Conservation (phyloP, 306 rosid genomes). For the Trichosanthes cucumerina region DNA sequence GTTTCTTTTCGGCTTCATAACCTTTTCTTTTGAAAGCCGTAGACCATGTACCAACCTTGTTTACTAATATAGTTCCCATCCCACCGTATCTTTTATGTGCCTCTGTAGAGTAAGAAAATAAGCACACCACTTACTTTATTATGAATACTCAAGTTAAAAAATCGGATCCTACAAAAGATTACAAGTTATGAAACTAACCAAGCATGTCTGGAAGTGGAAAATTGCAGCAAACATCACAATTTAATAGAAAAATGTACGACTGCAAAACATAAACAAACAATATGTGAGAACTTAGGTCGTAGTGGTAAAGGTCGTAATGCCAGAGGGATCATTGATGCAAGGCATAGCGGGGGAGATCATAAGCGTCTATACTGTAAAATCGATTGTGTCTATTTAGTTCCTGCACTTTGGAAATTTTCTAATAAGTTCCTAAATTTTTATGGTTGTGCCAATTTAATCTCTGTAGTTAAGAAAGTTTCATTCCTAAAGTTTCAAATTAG, state of each 20-base stretch:
- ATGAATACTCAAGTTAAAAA: background rate
- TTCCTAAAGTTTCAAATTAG: background rate
- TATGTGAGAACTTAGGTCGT: background rate
- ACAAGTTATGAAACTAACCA: slow-evolving; percentile 39
- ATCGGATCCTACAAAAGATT: background rate
- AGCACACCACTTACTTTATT: background rate
- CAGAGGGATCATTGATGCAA: background rate
- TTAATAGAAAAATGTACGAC: slow-evolving; percentile 86
- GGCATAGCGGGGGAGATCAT: background rate
- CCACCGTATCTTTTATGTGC: slow-evolving; percentile 36
- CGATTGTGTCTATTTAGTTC: background rate
- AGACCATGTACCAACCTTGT: slow-evolving; percentile 22
- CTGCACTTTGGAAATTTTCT: background rate
- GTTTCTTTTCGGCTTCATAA: background rate
- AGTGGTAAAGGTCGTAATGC: background rate
- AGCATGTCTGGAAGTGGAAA: slow-evolving; percentile 82
- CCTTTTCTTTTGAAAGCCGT: background rate
- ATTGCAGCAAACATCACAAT: slow-evolving; percentile 94
- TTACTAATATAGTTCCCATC: slow-evolving; percentile 44
- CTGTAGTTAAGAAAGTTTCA: background rate
- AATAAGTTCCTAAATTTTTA: background rate
- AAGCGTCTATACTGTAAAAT: background rate
- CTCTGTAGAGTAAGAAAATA: slow-evolving; percentile 17
- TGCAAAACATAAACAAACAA: slow-evolving; percentile 24
- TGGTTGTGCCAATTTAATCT: background rate